phyloP scores from a whole-genome alignment of 345 rosid genomes.

The Citrus sp. region DNA sequence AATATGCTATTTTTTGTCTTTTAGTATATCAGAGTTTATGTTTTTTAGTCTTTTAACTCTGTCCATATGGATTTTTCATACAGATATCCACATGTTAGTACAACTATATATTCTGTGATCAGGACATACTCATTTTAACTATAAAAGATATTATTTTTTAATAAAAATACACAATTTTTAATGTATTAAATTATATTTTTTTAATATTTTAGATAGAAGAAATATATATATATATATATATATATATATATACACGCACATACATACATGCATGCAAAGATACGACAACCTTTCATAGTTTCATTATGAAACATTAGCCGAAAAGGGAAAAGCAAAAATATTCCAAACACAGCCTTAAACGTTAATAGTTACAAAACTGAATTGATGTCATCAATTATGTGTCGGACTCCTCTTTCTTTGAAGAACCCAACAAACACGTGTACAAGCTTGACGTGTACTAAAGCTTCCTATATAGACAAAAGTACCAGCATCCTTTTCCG shows the following conservation, averaged over 20 bases:
- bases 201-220: too few species aligned
- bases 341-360: not conserved
- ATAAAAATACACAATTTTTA: too few species aligned
- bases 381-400: not conserved
- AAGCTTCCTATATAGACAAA: not conserved
- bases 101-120: too few species aligned
- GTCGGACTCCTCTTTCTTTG: not conserved
- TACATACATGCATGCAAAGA: too few species aligned
- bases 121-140: too few species aligned
- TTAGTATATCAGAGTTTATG: too few species aligned
- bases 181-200: too few species aligned
- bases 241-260: too few species aligned
- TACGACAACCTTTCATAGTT: too few species aligned
- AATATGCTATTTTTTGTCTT: too few species aligned
- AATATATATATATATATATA: too few species aligned
- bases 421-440: conserved; percentile 13
- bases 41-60: too few species aligned
- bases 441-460: not conserved
- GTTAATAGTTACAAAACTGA: not conserved
- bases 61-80: rapidly evolving
- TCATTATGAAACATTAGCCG: not conserved
- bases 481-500: not conserved
- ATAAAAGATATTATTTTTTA: rapidly evolving
- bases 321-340: not conserved
- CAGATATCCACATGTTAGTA: rapidly evolving